Conservation (phyloP, 768 basidiomycete species). For the Serendipita sp. region DNA sequence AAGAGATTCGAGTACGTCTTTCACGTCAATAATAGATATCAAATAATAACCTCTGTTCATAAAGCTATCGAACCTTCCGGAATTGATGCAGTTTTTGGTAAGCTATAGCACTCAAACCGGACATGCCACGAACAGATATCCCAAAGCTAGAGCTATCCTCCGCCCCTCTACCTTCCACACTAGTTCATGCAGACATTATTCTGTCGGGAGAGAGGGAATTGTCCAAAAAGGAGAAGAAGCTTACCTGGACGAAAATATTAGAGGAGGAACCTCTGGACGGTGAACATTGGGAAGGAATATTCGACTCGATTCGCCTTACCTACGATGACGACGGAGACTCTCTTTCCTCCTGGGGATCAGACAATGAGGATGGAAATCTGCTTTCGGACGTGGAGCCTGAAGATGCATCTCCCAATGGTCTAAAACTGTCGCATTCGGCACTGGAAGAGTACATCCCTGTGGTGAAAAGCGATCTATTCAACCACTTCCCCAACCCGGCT, state of each 20-base stretch:
- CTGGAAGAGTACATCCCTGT: not conserved
- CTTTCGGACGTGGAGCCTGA: not conserved
- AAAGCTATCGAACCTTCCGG: slow-evolving; percentile 44
- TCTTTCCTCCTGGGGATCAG: not conserved
- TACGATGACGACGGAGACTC: not conserved
- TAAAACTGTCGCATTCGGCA: no score
- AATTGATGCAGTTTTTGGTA: slow-evolving; percentile 61
- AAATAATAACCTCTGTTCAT: slow-evolving; percentile 6
- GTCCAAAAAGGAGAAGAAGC: slow-evolving; percentile 19
- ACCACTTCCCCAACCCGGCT: not conserved
- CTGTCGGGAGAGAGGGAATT: slow-evolving; percentile 32
- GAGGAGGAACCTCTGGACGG: slow-evolving; percentile 73
- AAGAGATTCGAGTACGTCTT: slow-evolving; percentile 39
- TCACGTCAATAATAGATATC: not conserved
- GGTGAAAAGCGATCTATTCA: not conserved
- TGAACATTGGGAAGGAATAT: slow-evolving; percentile 59
- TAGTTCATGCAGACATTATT: slow-evolving; percentile 37
- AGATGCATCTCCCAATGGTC: no score
- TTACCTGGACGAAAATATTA: slow-evolving; percentile 69
- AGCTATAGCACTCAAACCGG: not conserved
- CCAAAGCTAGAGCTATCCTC: slow-evolving; percentile 39
- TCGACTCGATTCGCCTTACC: not conserved
- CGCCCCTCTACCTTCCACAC: slow-evolving; percentile 33
- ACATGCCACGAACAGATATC: not conserved
- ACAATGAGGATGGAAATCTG: not conserved